Conservation (phyloP, 805 yeast species). For the Myxozyma mucilagina region DNA sequence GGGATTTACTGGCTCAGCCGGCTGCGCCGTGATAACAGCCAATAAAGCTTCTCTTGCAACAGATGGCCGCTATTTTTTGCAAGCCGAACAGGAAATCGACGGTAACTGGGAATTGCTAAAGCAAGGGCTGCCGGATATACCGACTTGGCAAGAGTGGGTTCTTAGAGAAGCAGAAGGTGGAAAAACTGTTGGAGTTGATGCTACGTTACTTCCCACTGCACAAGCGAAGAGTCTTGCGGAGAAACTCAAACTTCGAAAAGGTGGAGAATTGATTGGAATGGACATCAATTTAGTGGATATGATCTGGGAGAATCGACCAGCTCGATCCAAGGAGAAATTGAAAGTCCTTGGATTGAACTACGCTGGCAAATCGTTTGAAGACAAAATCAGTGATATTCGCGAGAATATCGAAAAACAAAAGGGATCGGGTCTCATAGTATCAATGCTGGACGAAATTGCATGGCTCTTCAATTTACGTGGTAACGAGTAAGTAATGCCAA, state of each 20-base stretch:
- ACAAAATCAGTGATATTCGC: slow-evolving; percentile 54
- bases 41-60: slow-evolving; percentile 79
- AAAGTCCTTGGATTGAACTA: slow-evolving; percentile 52
- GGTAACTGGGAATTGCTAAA: slow-evolving; percentile 75
- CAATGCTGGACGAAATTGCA: slow-evolving; percentile 85
- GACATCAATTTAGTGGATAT: slow-evolving; percentile 68
- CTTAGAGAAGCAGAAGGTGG: slow-evolving; percentile 54
- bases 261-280: slow-evolving; percentile 49
- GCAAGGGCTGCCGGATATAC: slow-evolving; percentile 70
- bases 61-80: slow-evolving; percentile 92
- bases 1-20: slow-evolving; percentile 91
- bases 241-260: slow-evolving; percentile 35
- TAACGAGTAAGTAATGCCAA: slow-evolving; percentile 52
- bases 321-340: slow-evolving; percentile 53
- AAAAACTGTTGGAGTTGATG: slow-evolving; percentile 79
- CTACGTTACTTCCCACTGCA: slow-evolving; percentile 57
- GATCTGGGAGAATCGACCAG: slow-evolving; percentile 77
- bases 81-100: slow-evolving; percentile 83
- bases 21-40: slow-evolving; percentile 78
- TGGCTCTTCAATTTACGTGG: slow-evolving; percentile 88
- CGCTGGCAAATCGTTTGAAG: slow-evolving; percentile 63
- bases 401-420: slow-evolving; percentile 36
- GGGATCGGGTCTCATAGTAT: slow-evolving; percentile 54
- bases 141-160: slow-evolving; percentile 81
- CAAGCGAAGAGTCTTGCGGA: slow-evolving; percentile 36